phyloP scores from a whole-genome alignment of 805 yeast species.

The Cyberlindnera samutprakarnensis region DNA sequence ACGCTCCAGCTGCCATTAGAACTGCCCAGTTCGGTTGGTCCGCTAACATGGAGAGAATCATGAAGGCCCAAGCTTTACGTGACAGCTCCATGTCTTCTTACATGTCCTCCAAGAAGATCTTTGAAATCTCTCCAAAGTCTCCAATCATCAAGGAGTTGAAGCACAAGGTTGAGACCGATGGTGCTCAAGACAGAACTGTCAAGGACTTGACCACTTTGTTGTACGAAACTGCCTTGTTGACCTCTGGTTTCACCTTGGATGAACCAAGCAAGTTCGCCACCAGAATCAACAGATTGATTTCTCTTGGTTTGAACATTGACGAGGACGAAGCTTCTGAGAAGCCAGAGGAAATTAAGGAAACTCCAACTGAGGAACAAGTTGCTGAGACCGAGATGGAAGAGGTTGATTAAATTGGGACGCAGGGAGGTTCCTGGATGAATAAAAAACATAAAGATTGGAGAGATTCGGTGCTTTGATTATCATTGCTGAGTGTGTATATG shows the following conservation, averaged over 20 bases:
- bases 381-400: slow-evolving; percentile 98
- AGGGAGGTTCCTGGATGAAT: too few relatives aligned
- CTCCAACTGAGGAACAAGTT: slow-evolving; percentile 46
- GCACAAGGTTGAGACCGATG: slow-evolving; percentile 93
- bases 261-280: slow-evolving; percentile 97
- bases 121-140: slow-evolving; percentile 97
- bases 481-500: too few relatives aligned
- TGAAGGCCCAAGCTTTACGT: slow-evolving; percentile 99
- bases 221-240: slow-evolving; percentile 95
- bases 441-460: too few relatives aligned
- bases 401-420: slow-evolving; percentile 63
- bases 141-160: slow-evolving; percentile 92
- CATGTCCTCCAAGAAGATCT: slow-evolving; percentile 99
- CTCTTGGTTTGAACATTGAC: slow-evolving; percentile 97
- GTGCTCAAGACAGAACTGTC: slow-evolving; percentile 97
- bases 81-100: slow-evolving; percentile 98
- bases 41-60: slow-evolving; percentile 99
- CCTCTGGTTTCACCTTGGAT: slow-evolving; percentile 98
- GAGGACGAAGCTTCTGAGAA: slow-evolving; percentile 65
- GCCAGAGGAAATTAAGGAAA: slow-evolving; percentile 60
- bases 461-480: too few relatives aligned
- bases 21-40: slow-evolving; percentile 99
- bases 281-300: slow-evolving; percentile 96
- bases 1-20: slow-evolving; percentile 99
- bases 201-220: slow-evolving; percentile 94